Base-by-base conservation (phyloP, 306 rosid species). In the Calophaca sinica region DNA sequence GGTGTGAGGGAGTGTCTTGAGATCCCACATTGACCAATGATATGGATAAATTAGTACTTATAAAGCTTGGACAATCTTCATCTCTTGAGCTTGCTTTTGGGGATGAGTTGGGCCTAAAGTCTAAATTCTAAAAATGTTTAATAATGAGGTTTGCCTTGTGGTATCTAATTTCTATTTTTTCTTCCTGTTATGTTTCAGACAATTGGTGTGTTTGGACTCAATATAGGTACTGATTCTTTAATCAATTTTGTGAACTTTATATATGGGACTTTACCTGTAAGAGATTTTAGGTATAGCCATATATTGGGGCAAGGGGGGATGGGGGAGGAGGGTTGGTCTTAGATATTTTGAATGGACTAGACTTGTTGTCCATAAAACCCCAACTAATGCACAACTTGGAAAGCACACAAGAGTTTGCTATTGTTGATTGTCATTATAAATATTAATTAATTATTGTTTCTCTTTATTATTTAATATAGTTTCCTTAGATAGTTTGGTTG, bases 111-210 rank as follows among this genome's bases (percentile, higher is more conserved):
- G 26, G 26, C 26, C 26, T 20, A 20, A 20, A 20, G 26, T 1
- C 26, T 20, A 20, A 20, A 20, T 20, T 20, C 26, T 20, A 20
- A 20, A 20, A 20, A 20, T 0, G 26, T 1, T 20, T 20, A 20
- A 12, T 67, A 9, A n/a, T 60, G 63, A 58, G 49, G 58, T 39
- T 66, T 48, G 20, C 79, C 6, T 57, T 65, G 41, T 66, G 44
- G 13, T 70, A 45, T 54, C 50, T 32, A 67, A 38, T 67, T 36
- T 52, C 45, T 59, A 48, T 55, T 33, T 79, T 67, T 38, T 29
- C 7, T 45, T 64, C 11, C 62, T 20, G 54, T 46, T 42, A 38
- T 36, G 9, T 72, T 76, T 79, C 45, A 51, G 69, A 58, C 45
- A 2, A 46, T 44, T 2, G 38, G 32, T n/a, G 5, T 51, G 3